phyloP scores from a whole-genome alignment of 164 flowering plant species.

The Magnolia officinalis region DNA sequence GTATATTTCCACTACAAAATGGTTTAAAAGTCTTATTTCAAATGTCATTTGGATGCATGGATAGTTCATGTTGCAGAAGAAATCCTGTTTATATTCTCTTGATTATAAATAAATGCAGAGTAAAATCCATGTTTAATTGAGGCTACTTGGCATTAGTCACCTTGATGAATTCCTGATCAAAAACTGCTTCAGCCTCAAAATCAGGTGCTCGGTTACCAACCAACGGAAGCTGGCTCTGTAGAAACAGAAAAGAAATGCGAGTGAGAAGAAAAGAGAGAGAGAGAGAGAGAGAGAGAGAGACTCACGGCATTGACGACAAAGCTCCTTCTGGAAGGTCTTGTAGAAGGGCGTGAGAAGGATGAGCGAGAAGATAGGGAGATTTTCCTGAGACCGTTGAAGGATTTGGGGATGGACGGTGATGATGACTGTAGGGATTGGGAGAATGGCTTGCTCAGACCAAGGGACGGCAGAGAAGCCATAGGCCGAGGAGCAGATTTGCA shows the following conservation, averaged over 20 bases:
- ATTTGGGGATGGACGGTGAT: constrained; percentile 25
- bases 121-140: neutral
- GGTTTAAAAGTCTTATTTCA: too few relatives aligned
- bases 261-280: neutral
- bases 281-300: neutral
- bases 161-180: constrained; percentile 95
- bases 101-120: neutral
- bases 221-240: constrained; percentile 62
- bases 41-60: too few relatives aligned
- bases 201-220: constrained; percentile 95
- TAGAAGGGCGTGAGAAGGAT: constrained; percentile 22
- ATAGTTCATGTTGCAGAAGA: neutral
- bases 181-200: constrained; percentile 98
- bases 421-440: constrained; percentile 34
- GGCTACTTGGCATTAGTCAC: constrained; percentile 28
- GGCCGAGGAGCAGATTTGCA: constrained; percentile 1
- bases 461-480: constrained; percentile 11
- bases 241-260: neutral
- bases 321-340: constrained; percentile 32
- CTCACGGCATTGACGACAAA: constrained; percentile 68
- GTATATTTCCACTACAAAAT: too few relatives aligned
- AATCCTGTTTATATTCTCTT: neutral
- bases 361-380: constrained; percentile 30
- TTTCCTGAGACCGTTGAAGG: constrained; percentile 38
- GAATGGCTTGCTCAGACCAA: constrained; percentile 11